These are phyloP conservation scores for Chionographis japonica DNA, from an alignment of 106 monocot genomes.

Conservation along the genomic window DNA sequence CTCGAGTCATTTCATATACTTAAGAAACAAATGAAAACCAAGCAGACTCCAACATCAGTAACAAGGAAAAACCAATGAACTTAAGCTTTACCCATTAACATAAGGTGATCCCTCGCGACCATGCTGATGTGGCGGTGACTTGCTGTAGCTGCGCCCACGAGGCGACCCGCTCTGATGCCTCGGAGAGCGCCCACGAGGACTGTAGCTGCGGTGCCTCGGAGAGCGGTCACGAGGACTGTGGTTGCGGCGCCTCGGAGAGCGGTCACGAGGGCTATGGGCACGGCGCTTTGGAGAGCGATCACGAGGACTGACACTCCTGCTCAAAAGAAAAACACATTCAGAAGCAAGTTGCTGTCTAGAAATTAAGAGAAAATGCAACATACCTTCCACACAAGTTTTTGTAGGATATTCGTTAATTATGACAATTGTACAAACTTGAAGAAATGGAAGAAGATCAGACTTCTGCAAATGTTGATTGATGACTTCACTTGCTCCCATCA, in stretches of 20 bases:
- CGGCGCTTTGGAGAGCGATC: slow-evolving; percentile 17
- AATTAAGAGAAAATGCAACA: no score
- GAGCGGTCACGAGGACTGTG: slow-evolving; percentile 37
- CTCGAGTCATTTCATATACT: background rate
- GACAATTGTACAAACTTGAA: no score
- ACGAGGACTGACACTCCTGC: slow-evolving; percentile 14
- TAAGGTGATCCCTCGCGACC: slow-evolving; percentile 45
- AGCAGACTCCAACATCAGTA: background rate
- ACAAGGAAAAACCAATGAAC: background rate
- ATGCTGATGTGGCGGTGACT: slow-evolving; percentile 51
- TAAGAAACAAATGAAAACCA: background rate
- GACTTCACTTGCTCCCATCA: no score
- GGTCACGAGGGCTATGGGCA: slow-evolving; percentile 31
- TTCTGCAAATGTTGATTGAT: no score
- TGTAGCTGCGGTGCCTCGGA: slow-evolving; percentile 42
- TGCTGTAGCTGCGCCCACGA: slow-evolving; percentile 69
- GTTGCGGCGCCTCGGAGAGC: slow-evolving; percentile 24
- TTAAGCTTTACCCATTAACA: slow-evolving; percentile 47
- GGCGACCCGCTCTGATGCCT: slow-evolving; percentile 59
- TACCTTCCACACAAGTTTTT: no score
- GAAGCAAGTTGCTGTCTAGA: no score
- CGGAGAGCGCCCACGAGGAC: slow-evolving; percentile 73
- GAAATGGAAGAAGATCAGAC: no score
- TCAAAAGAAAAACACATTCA: background rate
- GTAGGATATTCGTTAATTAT: no score